Evolutionary conservation across 768 basidiomycete species (phyloP).

Genomic region (Hirschioporus abietinus): DNA sequence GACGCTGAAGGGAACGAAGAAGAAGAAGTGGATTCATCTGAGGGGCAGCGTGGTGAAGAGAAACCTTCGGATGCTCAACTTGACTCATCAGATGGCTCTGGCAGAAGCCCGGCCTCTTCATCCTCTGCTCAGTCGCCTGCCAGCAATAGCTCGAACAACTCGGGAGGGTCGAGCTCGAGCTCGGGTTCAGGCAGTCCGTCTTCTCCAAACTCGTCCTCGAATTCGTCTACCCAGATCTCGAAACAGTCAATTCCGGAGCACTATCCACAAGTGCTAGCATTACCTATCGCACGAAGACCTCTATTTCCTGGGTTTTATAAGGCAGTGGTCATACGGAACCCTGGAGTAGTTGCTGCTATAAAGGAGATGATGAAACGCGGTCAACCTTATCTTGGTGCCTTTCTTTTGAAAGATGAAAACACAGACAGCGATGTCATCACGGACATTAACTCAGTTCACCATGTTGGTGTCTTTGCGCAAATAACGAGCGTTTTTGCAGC

Average conservation of each 20-base stretch:
- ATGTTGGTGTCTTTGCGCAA: slow-evolving; percentile 94
- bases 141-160: slow-evolving; percentile 37
- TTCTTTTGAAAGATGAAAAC: slow-evolving; percentile 91
- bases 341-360: slow-evolving; percentile 86
- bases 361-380: slow-evolving; percentile 96
- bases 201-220: slow-evolving; percentile 29
- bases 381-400: slow-evolving; percentile 95
- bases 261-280: slow-evolving; percentile 91
- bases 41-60: slow-evolving; percentile 10
- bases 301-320: slow-evolving; percentile 99
- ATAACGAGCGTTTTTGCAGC: slow-evolving; percentile 89
- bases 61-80: slow-evolving; percentile 16
- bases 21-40: slow-evolving; percentile 10
- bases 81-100: slow-evolving; percentile 23
- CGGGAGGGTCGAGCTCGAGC: slow-evolving; percentile 27
- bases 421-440: slow-evolving; percentile 91
- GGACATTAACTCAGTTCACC: slow-evolving; percentile 81
- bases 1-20: slow-evolving; percentile 11
- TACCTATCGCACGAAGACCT: slow-evolving; percentile 92
- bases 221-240: slow-evolving; percentile 53
- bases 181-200: slow-evolving; percentile 35
- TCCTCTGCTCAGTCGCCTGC: slow-evolving; percentile 29
- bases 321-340: slow-evolving; percentile 90
- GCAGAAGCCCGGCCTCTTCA: slow-evolving; percentile 24
- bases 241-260: slow-evolving; percentile 84